Conservation (phyloP, 1,139 yeast genomes). For the Kurtzmaniella natalensis region DNA sequence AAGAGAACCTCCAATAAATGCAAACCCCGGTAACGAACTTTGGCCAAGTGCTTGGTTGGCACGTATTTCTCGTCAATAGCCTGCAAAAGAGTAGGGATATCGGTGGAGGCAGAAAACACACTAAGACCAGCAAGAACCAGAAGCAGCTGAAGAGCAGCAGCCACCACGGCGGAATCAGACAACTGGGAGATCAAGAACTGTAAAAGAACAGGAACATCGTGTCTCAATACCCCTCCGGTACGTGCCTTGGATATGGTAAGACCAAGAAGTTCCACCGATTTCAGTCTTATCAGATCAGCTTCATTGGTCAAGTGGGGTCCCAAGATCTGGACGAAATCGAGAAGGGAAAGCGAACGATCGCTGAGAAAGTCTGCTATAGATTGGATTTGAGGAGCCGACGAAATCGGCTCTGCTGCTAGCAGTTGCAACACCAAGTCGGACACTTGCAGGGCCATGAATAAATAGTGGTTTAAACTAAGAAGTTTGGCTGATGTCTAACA, state of each 20-base stretch:
- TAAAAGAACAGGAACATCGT: conserved; percentile 64
- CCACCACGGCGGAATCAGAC: conserved; percentile 56
- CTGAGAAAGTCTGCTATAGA: conserved; percentile 20
- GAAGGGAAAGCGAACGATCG: conserved; percentile 21
- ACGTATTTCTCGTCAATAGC: conserved; percentile 46
- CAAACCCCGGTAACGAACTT: conserved; percentile 60
- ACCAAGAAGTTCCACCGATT: conserved; percentile 58
- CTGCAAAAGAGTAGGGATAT: conserved; percentile 27
- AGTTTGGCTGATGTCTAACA: no score
- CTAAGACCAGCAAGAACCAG: conserved; percentile 47
- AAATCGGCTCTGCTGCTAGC: conserved; percentile 1
- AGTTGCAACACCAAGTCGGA: conserved; percentile 32
- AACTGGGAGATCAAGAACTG: conserved; percentile 63
- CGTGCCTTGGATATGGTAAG: conserved; percentile 38
- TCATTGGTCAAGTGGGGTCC: conserved; percentile 63
- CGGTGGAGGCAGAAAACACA: conserved; percentile 26
- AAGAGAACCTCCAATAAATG: conserved; percentile 2
- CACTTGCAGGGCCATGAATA: not conserved
- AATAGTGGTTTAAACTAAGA: not conserved
- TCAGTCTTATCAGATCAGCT: conserved; percentile 46
- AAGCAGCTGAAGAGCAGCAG: conserved; percentile 54
- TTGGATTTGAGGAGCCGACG: not conserved
- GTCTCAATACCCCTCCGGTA: conserved; percentile 42
- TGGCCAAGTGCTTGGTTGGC: conserved; percentile 61
- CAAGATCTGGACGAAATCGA: conserved; percentile 32